A percentile compares a stretch with the other conserved stretches of the same genome.
These are phyloP conservation scores for Aspergillus sp. DNA, from an alignment of 2,329 filamentous ascomycete genomes.

Conservation along the genomic window DNA sequence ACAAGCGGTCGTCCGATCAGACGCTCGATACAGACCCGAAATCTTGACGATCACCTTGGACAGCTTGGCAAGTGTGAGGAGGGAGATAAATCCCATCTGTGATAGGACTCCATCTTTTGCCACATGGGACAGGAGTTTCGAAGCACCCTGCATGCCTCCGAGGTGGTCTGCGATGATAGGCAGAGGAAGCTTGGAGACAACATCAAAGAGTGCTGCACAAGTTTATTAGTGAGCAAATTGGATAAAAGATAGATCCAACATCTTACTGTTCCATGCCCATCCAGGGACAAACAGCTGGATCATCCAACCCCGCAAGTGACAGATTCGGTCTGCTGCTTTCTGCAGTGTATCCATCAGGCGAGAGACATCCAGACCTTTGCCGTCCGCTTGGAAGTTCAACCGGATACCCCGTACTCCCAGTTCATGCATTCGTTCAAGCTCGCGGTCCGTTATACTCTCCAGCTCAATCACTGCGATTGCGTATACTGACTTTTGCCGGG, in stretches of 20 bases:
- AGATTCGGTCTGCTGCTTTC: neutral
- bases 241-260: neutral
- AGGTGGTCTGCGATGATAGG: constrained; percentile 9
- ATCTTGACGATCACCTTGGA: constrained; percentile 1
- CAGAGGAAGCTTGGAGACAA: neutral
- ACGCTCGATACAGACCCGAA: constrained; percentile 5
- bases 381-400: constrained; percentile 9
- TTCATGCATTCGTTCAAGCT: neutral
- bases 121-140: neutral
- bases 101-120: neutral
- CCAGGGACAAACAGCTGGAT: constrained; percentile 13
- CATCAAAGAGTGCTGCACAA: neutral
- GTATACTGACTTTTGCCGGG: neutral
- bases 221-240: neutral
- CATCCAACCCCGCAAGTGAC: constrained; percentile 3
- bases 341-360: neutral
- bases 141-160: constrained; percentile 4
- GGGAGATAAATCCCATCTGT: neutral
- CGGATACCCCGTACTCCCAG: neutral
- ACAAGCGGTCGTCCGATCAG: neutral
- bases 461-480: constrained; percentile 6
- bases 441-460: neutral
- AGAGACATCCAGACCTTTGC: neutral
- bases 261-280: constrained; percentile 4
- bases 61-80: neutral